phyloP scores from a whole-genome alignment of 2,329 filamentous ascomycete genomes.

The Emydomyces testavorans region DNA sequence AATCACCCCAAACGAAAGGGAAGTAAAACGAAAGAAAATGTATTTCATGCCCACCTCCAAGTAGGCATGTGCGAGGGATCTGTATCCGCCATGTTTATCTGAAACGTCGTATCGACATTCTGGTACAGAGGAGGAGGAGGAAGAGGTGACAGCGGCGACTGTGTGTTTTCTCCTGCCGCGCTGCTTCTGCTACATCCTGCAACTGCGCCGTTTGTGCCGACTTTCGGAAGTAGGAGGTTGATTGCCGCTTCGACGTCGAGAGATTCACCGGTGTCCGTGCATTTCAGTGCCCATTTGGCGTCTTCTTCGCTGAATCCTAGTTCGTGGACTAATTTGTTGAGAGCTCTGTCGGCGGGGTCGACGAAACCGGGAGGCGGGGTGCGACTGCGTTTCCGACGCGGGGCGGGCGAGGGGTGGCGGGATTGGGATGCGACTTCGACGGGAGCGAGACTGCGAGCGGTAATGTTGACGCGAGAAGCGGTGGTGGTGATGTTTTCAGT shows the following conservation, averaged over 20 bases:
- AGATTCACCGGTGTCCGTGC: constrained; percentile 50
- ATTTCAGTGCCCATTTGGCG: constrained; percentile 46
- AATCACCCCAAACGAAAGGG: too few species aligned
- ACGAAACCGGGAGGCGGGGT: constrained; percentile 27
- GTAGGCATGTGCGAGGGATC: constrained; percentile 19
- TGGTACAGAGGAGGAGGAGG: constrained; percentile 2
- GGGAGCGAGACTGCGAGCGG: constrained; percentile 8
- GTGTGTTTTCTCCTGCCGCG: neutral
- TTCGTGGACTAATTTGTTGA: constrained; percentile 44
- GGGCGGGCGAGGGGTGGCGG: constrained; percentile 17
- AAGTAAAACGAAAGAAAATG: too few species aligned
- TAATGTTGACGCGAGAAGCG: constrained; percentile 6
- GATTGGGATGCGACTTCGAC: constrained; percentile 15
- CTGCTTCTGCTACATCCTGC: constrained; percentile 9
- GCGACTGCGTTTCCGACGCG: constrained; percentile 19
- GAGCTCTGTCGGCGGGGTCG: constrained; percentile 47
- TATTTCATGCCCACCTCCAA: constrained; percentile 35
- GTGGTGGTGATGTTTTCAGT: constrained; percentile 2
- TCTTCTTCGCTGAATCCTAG: constrained; percentile 48
- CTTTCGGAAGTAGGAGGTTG: constrained; percentile 39
- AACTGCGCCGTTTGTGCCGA: constrained; percentile 14
- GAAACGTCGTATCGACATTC: neutral
- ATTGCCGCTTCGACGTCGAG: constrained; percentile 48
- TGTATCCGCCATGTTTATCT: neutral
- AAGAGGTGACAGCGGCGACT: neutral